These are phyloP conservation scores for Barnettozyma pratensis DNA, from an alignment of 805 yeast species.

Conservation along the genomic window DNA sequence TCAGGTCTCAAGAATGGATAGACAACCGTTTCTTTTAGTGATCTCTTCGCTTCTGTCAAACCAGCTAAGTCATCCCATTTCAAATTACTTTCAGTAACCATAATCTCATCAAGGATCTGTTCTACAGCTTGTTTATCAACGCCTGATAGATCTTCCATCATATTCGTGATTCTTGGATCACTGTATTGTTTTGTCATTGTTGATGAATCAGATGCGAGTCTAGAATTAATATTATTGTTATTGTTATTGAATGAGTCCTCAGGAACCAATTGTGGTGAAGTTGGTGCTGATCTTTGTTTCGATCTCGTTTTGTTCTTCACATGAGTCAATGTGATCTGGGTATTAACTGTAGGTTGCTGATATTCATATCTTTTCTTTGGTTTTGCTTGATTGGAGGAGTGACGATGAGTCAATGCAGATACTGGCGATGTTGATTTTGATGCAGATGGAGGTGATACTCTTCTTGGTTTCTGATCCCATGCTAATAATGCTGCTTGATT, in stretches of 20 bases:
- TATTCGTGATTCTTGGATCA: slow-evolving; percentile 22
- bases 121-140: slow-evolving; percentile 75
- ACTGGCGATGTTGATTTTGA: slow-evolving; percentile 1
- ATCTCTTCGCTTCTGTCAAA: slow-evolving; percentile 77
- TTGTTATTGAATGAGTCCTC: neutral
- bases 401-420: neutral
- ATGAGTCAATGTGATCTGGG: slow-evolving; percentile 23
- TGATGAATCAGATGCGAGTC: neutral
- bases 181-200: slow-evolving; percentile 8
- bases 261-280: neutral
- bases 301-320: slow-evolving; percentile 3
- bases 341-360: slow-evolving; percentile 23
- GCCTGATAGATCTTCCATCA: slow-evolving; percentile 42
- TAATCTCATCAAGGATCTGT: slow-evolving; percentile 83
- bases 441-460: slow-evolving; percentile 11
- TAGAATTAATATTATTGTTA: neutral
- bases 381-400: neutral
- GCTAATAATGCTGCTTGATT: slow-evolving; percentile 24
- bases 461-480: slow-evolving; percentile 20
- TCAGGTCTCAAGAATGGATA: slow-evolving; percentile 95
- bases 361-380: slow-evolving; percentile 20
- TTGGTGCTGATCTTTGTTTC: neutral
- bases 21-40: slow-evolving; percentile 91
- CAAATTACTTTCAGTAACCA: slow-evolving; percentile 85
- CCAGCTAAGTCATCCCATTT: slow-evolving; percentile 97